Evolutionary conservation across 2,329 filamentous ascomycete genomes (phyloP).

Genomic region (Fusarium illudens): DNA sequence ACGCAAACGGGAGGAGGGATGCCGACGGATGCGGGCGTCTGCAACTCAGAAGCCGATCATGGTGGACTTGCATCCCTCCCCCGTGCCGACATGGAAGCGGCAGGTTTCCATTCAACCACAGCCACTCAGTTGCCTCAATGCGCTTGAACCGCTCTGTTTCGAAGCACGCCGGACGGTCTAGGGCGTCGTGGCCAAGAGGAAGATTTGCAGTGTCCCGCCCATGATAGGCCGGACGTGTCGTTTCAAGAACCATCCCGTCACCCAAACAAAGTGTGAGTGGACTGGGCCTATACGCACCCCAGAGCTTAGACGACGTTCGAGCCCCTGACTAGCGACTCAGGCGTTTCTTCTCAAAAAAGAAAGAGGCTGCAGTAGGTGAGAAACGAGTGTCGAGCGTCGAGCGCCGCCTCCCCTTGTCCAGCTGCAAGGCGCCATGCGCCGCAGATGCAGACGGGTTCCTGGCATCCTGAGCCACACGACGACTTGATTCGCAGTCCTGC

Average conservation of each 20-base stretch:
- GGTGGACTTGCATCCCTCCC: conserved; percentile 15
- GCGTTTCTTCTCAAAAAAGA: conserved; percentile 13
- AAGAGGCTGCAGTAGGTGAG: conserved; percentile 7
- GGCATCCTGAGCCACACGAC: conserved; percentile 18
- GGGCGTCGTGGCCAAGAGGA: conserved; percentile 39
- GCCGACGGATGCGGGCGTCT: conserved; percentile 35
- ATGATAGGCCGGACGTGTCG: conserved; percentile 46
- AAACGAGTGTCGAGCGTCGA: conserved; percentile 8
- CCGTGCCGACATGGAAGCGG: conserved; percentile 44
- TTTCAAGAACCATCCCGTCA: conserved; percentile 43
- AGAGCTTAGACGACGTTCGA: conserved; percentile 31
- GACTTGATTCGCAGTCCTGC: conserved; percentile 17
- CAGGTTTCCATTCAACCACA: conserved; percentile 27
- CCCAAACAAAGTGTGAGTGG: conserved; percentile 37
- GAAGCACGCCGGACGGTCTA: conserved; percentile 50
- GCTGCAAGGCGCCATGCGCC: conserved; percentile 21
- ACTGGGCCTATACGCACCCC: conserved; percentile 27
- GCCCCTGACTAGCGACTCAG: conserved; percentile 40
- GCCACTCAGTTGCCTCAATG: conserved; percentile 38
- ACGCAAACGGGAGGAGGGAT: conserved; percentile 25
- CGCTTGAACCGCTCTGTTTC: conserved; percentile 45
- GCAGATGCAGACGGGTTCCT: conserved; percentile 17
- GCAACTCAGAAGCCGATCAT: conserved; percentile 25
- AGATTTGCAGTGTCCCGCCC: conserved; percentile 23
- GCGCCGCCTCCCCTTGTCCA: conserved; percentile 29